These are phyloP conservation scores for Elasticomyces elasticus DNA, from an alignment of 495 filamentous ascomycete species.

Conservation along the genomic window DNA sequence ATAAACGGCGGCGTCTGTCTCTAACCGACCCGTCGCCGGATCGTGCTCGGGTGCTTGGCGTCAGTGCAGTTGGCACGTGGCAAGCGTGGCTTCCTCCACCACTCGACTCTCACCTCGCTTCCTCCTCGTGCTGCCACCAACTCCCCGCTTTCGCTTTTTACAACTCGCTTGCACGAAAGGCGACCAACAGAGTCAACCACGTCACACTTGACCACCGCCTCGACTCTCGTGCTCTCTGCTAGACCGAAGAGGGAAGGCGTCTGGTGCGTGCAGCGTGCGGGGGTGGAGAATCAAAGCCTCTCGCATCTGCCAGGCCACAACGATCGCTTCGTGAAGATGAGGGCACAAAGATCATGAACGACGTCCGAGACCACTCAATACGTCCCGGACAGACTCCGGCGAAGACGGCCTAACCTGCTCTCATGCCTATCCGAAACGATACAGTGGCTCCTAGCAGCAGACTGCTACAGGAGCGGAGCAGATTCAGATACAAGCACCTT, in stretches of 20 bases:
- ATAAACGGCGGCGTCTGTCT: neutral
- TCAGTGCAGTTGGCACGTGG: too few species aligned
- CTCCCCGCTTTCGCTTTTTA: neutral
- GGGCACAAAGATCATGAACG: too few species aligned
- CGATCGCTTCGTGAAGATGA: too few species aligned
- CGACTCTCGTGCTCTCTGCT: neutral
- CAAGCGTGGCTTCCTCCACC: neutral
- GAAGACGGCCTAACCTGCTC: too few species aligned
- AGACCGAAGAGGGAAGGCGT: neutral
- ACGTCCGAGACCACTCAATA: too few species aligned
- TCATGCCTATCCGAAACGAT: too few species aligned
- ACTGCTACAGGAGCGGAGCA: neutral
- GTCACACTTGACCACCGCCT: neutral
- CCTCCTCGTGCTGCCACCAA: neutral
- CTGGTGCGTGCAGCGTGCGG: neutral
- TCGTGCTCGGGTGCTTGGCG: too few species aligned
- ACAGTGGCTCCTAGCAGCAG: neutral
- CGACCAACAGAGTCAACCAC: neutral
- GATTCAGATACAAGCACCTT: neutral
- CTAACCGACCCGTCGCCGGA: neutral
- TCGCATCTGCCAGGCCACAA: neutral
- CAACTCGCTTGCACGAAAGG: neutral
- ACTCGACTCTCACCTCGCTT: neutral
- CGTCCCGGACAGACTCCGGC: too few species aligned
- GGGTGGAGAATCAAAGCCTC: neutral